phyloP scores from a whole-genome alignment of 257 asterid genomes.

The Sherardia arvensis region DNA sequence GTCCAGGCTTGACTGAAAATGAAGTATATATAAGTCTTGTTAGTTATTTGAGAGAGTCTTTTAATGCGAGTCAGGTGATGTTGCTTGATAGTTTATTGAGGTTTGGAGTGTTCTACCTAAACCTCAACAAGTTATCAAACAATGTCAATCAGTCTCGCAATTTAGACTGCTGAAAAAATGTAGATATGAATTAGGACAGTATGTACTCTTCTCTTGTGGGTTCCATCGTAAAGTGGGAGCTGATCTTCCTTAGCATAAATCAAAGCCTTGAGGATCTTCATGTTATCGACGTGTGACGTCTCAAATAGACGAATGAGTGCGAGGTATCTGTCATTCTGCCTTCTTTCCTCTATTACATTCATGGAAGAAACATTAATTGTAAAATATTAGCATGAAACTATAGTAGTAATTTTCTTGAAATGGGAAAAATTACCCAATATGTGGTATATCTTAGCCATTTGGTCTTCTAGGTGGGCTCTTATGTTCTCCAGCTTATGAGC shows the following conservation, averaged over 20 bases:
- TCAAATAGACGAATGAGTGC: constrained; percentile 18
- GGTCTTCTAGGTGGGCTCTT: constrained; percentile 5
- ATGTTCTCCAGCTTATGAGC: constrained; percentile 1
- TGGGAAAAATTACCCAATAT: constrained; percentile 14
- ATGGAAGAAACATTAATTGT: too few species aligned
- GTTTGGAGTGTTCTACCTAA: too few species aligned
- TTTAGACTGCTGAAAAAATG: too few species aligned
- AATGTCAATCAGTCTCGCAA: too few species aligned
- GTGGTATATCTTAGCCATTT: constrained; percentile 8
- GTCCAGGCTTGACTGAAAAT: constrained; percentile 65
- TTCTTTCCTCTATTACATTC: constrained; percentile 23
- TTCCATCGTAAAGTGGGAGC: constrained; percentile 26
- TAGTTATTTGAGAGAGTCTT: too few species aligned
- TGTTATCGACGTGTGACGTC: constrained; percentile 21
- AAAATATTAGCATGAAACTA: too few species aligned
- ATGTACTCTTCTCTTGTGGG: constrained; percentile 20
- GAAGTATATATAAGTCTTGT: too few species aligned
- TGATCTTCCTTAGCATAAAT: constrained; percentile 26
- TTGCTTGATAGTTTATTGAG: too few species aligned
- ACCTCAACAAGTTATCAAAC: too few species aligned
- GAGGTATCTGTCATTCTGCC: constrained; percentile 13
- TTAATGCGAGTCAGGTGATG: too few species aligned
- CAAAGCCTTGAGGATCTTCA: constrained; percentile 19
- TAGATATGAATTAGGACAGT: too few species aligned
- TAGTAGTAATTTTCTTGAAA: too few species aligned